Percentiles rank a stretch among this genome's conserved stretches.
These are phyloP conservation scores for Lipomyces mesembrius DNA, from an alignment of 805 yeast species.

Conservation along the genomic window DNA sequence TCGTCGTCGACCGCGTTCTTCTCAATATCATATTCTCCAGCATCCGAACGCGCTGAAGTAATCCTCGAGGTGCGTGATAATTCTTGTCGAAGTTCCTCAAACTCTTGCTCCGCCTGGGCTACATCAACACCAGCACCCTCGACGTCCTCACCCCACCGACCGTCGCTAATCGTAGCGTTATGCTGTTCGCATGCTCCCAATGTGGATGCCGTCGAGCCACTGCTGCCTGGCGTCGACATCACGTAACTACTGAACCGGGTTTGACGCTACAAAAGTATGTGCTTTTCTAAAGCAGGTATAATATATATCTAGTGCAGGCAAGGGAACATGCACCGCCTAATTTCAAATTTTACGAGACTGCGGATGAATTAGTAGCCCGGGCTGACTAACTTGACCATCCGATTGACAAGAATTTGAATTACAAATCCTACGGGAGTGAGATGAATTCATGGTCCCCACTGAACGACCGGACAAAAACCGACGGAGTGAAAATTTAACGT, in stretches of 20 bases:
- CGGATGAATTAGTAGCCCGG: neutral
- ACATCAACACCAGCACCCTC: conserved; percentile 19
- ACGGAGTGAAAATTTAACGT: neutral
- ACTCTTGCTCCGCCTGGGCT: conserved; percentile 11
- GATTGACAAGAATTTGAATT: too few relatives aligned
- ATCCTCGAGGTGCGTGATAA: conserved; percentile 7
- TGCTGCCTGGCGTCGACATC: neutral
- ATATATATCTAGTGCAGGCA: neutral
- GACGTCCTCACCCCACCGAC: conserved; percentile 17
- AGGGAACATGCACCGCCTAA: too few relatives aligned
- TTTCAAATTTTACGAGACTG: neutral
- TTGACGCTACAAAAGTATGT: neutral
- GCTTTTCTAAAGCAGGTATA: neutral
- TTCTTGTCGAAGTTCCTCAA: conserved; percentile 18
- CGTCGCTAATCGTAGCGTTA: neutral
- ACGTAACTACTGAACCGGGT: neutral
- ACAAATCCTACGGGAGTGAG: neutral
- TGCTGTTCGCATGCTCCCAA: neutral
- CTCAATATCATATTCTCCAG: conserved; percentile 4
- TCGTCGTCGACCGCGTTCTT: conserved; percentile 5
- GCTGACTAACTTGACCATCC: neutral
- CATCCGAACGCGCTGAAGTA: neutral
- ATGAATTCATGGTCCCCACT: neutral
- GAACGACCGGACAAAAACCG: neutral
- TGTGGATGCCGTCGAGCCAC: neutral